Evolutionary conservation across 1,284 basidiomycete species (phyloP), one percentile per base, ranked within the genome.

Genomic region (Papiliotrema flavescens): DNA sequence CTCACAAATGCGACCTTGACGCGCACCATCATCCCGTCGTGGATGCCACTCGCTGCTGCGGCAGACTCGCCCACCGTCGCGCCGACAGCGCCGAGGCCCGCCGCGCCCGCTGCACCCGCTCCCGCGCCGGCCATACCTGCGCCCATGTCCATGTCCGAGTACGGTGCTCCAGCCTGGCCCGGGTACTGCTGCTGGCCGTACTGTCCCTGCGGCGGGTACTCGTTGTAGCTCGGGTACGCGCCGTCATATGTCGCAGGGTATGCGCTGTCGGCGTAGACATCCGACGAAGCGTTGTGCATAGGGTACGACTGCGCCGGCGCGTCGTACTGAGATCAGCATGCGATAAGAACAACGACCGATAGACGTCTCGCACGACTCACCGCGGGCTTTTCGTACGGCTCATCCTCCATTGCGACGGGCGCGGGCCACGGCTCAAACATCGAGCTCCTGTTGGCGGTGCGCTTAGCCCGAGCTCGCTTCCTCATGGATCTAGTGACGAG

Each of bases 1-100:
- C 73, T 61, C 20, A 75, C 70, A 51, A 77, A 77, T 24, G 71
- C 73, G 50, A 73, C 70, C 56, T 69, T 72, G 52, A 75, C 75
- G 17, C 65, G 55, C 26, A 69, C 70, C 74, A 71, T 71, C 56
- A 61, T 63, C 19, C 66, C 69, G 50, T 73, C 69, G 42, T 60
- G 60, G n/a, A 76, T 60, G 11, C 60, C 66, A 15, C 26, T 47
- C 6, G 51, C 37, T 11, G 41, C 61, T 6, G 43, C 54, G 15
- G 35, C 54, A 14, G 49, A 20, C 2, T 22, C 47, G 14, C 22
- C 53, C 2, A 51, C 54, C 11, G 53, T 60, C 22, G 43, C 57
- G 6, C 59, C 59, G 8, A 47, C 60, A 15, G 47, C 60, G 15
- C 57, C 62, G 19, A 32, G 49, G 19, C n/a, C 56, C 7, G 50